A percentile compares a stretch with the other conserved stretches of the same genome.
phyloP scores from a whole-genome alignment of 805 yeast genomes.

The Teunomyces stri region DNA sequence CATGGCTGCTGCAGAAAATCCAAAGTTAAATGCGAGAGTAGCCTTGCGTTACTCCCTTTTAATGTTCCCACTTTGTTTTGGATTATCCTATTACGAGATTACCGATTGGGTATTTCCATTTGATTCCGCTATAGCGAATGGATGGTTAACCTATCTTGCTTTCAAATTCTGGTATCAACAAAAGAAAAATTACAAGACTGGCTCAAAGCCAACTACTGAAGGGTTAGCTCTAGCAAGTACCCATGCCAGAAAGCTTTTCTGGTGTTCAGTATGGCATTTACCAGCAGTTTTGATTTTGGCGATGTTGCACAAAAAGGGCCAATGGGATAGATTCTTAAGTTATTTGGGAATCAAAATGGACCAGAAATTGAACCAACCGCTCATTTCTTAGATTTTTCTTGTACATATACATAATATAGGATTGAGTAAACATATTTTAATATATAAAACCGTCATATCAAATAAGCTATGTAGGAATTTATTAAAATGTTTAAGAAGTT shows the following conservation, averaged over 20 bases:
- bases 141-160: conserved; percentile 81
- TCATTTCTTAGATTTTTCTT: not conserved
- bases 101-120: conserved; percentile 77
- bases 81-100: conserved; percentile 71
- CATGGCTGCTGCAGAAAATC: conserved; percentile 95
- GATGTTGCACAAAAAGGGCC: conserved; percentile 91
- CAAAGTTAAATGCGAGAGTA: conserved; percentile 88
- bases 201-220: conserved; percentile 46
- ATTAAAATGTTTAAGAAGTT: too few species aligned
- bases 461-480: too few species aligned
- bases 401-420: not conserved
- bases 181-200: conserved; percentile 49
- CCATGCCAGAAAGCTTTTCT: conserved; percentile 81
- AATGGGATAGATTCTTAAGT: conserved; percentile 68
- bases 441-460: not conserved
- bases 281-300: conserved; percentile 89
- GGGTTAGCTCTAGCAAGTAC: conserved; percentile 59
- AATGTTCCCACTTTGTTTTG: conserved; percentile 92
- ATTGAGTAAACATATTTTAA: not conserved
- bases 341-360: conserved; percentile 18
- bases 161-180: conserved; percentile 86
- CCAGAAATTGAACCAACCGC: not conserved
- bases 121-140: conserved; percentile 82
- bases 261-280: conserved; percentile 93
- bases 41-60: conserved; percentile 85